These are phyloP conservation scores for Syzygium aqueum DNA, from an alignment of 345 rosid species.

Conservation along the genomic window DNA sequence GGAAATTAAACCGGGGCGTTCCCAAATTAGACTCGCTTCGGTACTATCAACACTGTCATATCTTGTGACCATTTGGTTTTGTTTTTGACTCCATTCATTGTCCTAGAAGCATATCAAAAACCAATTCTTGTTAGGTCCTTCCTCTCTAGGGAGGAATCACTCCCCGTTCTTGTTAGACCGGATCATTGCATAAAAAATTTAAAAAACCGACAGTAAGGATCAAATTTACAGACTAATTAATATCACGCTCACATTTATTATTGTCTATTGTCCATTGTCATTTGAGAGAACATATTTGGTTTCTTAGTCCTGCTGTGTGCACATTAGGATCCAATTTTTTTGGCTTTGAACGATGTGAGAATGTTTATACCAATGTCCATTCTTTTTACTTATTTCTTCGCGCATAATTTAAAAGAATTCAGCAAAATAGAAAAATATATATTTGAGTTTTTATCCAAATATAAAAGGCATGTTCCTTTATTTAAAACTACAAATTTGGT, in stretches of 20 bases:
- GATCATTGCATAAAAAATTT: not conserved
- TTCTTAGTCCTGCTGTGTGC: not conserved
- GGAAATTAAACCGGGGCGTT: rapidly evolving
- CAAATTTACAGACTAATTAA: not conserved
- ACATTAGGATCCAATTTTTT: not conserved
- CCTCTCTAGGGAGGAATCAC: not conserved
- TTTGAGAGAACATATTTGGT: not conserved
- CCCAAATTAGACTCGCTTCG: not conserved
- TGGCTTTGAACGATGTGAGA: not conserved
- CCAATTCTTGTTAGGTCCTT: not conserved
- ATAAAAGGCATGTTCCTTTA: not conserved
- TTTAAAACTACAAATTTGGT: not conserved
- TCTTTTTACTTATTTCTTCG: not conserved
- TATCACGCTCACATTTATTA: not conserved
- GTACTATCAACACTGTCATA: not conserved
- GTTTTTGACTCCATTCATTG: not conserved
- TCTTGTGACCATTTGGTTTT: not conserved
- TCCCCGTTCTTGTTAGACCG: rapidly evolving
- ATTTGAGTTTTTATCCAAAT: not conserved
- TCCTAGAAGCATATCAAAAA: not conserved
- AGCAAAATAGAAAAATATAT: not conserved
- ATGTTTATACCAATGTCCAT: not conserved
- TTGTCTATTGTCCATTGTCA: not conserved
- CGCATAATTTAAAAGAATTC: not conserved
- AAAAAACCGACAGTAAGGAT: not conserved